Evolutionary conservation across 164 flowering plant species (phyloP).

Genomic region (Buxus sempervirens): DNA sequence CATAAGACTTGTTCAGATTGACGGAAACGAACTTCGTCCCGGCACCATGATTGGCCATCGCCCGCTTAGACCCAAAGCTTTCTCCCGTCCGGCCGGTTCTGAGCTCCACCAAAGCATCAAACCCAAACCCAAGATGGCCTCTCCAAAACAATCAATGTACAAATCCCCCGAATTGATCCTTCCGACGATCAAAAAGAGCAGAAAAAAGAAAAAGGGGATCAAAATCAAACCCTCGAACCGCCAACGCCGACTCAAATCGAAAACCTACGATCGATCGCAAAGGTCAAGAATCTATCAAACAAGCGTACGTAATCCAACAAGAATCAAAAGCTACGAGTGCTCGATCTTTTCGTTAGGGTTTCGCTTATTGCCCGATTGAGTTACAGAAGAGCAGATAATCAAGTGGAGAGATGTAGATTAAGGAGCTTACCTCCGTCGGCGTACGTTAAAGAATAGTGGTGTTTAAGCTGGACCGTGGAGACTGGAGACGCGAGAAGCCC

Average conservation of each 20-base stretch:
- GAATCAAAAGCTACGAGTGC: not conserved
- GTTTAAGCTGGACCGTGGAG: constrained; percentile 25
- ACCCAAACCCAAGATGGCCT: constrained; percentile 20
- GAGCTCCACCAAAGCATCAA: constrained; percentile 54
- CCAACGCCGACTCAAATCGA: constrained; percentile 20
- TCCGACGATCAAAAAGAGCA: constrained; percentile 1
- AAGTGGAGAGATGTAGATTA: constrained; percentile 1
- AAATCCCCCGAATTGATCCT: constrained; percentile 1
- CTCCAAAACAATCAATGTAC: constrained; percentile 3
- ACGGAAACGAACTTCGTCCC: constrained; percentile 88
- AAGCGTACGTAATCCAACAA: not conserved
- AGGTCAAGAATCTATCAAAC: not conserved
- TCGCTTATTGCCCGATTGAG: not conserved
- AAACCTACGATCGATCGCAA: constrained; percentile 9
- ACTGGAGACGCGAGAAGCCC: constrained; percentile 10
- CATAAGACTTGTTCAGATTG: constrained; percentile 89
- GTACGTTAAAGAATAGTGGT: constrained; percentile 14
- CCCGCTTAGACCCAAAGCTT: constrained; percentile 19
- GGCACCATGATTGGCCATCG: constrained; percentile 85
- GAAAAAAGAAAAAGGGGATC: constrained; percentile 3
- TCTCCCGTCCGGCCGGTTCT: constrained; percentile 15
- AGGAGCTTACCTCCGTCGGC: constrained; percentile 34
- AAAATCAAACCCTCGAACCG: constrained; percentile 16
- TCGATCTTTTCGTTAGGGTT: constrained; percentile 16
- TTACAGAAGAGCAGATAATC: not conserved